Conservation (phyloP, 805 yeast species). For the Candida verbasci region DNA sequence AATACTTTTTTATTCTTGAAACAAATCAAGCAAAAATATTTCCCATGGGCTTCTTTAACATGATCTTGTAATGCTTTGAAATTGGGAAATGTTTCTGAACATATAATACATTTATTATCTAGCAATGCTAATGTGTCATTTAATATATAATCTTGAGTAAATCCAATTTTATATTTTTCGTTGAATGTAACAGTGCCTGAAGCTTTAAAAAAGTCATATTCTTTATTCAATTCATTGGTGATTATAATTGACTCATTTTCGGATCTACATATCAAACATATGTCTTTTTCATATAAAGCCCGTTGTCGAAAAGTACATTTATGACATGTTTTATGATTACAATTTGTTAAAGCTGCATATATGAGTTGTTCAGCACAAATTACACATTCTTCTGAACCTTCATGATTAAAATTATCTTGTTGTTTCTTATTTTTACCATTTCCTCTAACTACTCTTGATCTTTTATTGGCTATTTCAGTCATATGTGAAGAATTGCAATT, state of each 20-base stretch:
- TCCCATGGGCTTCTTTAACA: constrained; percentile 57
- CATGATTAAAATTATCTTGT: constrained; percentile 12
- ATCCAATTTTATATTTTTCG: constrained; percentile 51
- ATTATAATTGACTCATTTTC: constrained; percentile 57
- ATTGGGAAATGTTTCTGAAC: constrained; percentile 37
- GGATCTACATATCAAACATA: constrained; percentile 82
- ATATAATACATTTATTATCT: constrained; percentile 53
- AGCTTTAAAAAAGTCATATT: constrained; percentile 33
- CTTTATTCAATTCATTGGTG: constrained; percentile 41
- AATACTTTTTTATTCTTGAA: constrained; percentile 73
- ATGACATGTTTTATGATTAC: constrained; percentile 84
- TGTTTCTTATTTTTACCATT: background rate
- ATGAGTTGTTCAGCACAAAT: constrained; percentile 75
- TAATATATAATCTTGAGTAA: constrained; percentile 50
- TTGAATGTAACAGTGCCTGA: constrained; percentile 30
- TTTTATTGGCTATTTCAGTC: background rate
- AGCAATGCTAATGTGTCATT: constrained; percentile 49
- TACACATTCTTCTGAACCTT: constrained; percentile 53
- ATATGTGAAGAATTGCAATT: too few species aligned
- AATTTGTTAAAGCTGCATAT: constrained; percentile 70
- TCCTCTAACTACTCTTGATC: constrained; percentile 10
- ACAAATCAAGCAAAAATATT: constrained; percentile 71
- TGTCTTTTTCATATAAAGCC: constrained; percentile 66
- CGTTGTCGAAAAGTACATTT: constrained; percentile 78
- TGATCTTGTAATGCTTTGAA: constrained; percentile 66